phyloP scores from a whole-genome alignment of 139 green algal species.

The Micractinium sp. region DNA sequence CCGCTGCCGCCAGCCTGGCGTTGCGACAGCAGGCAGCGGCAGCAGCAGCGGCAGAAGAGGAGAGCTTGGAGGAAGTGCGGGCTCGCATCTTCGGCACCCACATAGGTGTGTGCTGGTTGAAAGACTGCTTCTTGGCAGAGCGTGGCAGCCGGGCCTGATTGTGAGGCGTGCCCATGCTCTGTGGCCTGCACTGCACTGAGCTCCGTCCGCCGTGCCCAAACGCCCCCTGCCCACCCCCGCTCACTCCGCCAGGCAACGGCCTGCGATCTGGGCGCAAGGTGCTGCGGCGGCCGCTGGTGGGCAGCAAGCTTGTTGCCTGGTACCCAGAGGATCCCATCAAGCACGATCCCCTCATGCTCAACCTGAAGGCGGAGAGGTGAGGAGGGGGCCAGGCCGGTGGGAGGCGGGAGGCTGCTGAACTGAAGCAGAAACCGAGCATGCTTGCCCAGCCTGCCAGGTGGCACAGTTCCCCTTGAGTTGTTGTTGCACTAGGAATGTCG shows the following conservation, averaged over 20 bases:
- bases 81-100: slow-evolving; percentile 72
- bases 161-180: background rate
- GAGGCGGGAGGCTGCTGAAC: background rate
- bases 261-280: slow-evolving; percentile 73
- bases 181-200: background rate
- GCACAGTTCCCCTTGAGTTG: background rate
- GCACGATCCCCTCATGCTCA: slow-evolving; percentile 62
- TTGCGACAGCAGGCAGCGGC: background rate
- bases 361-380: slow-evolving; percentile 56
- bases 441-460: background rate
- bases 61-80: slow-evolving; percentile 60
- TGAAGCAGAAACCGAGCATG: background rate
- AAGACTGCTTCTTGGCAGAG: background rate
- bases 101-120: slow-evolving; percentile 42
- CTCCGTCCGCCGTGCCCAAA: background rate
- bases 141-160: background rate
- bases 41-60: slow-evolving; percentile 8
- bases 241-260: slow-evolving; percentile 50
- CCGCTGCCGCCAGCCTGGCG: background rate
- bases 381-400: background rate
- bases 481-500: no score
- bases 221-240: background rate
- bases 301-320: slow-evolving; percentile 54
- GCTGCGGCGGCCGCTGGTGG: slow-evolving; percentile 58
- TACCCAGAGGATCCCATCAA: slow-evolving; percentile 57